Evolutionary conservation across 2,329 filamentous ascomycete species (phyloP), one percentile per base, ranked within the genome.

Genomic region (Chaetomium sp.): DNA sequence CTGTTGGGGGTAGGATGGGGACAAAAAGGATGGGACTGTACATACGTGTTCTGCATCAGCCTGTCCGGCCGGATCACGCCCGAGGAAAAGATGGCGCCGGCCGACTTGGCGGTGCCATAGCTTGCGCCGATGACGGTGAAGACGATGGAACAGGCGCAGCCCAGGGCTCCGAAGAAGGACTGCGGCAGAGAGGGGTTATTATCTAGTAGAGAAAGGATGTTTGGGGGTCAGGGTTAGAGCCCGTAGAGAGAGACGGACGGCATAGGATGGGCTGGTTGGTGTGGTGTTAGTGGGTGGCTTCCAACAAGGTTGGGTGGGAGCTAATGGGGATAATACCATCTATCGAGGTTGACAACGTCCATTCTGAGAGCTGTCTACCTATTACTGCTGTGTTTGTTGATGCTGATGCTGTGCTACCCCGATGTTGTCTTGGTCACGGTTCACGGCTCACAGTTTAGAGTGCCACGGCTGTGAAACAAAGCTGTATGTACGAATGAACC

Each of bases 81-180:
- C 90, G 97, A 97, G 73, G 93, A 91, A 72, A 92, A 92, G 77
- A 99, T 96, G 87, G 95, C 95, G 73, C 97, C 93, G 83, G 94
- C 93, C 76, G 95, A 96, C 87, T 99, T 99, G 78, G 95, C 95
- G 73, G 95, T 99, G 81, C 95, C 95, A 83, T 98, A 99, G 73
- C 94, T 93, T 75, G 95, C 94, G 78, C 95, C 82, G 64, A 84
- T 73, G 72, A 81, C 82, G 69, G 81, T 81, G 74, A 84, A 80
- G 72, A 83, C 75, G 63, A 84, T 83, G 74, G 82, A 77, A 50
- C 73, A 73, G 29, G 93, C 94, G 86, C 93, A 97, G 79, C 93
- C 93, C 89, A 97, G 93, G 78, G 92, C 92, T 82, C 93, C 93
- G 77, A 97, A 97, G 85, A 97, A 97, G 81, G 93, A 83, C 84